phyloP scores from a whole-genome alignment of 2,329 filamentous ascomycete genomes.

The Cladosporium sp. region DNA sequence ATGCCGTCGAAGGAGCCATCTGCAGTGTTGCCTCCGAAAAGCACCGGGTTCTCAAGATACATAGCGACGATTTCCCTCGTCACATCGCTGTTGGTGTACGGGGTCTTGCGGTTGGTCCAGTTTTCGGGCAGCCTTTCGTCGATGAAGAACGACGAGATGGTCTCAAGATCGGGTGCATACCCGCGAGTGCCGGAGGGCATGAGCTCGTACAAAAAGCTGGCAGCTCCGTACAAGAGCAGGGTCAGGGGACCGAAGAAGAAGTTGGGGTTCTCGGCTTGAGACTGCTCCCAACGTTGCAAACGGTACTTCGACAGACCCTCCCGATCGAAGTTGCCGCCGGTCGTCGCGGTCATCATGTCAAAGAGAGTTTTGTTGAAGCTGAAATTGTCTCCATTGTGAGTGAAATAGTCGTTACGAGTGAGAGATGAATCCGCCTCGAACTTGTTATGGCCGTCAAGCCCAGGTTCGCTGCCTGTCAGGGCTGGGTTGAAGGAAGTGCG shows the following conservation, averaged over 20 bases:
- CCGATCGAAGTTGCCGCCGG: conserved; percentile 33
- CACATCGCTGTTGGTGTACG: conserved; percentile 34
- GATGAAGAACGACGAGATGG: conserved; percentile 35
- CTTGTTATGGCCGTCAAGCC: conserved; percentile 41
- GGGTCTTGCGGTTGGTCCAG: conserved; percentile 33
- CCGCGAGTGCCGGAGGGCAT: conserved; percentile 32
- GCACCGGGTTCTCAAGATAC: conserved; percentile 39
- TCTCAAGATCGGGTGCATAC: conserved; percentile 30
- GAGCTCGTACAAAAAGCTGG: conserved; percentile 40
- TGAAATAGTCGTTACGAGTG: conserved; percentile 38
- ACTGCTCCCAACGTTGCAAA: conserved; percentile 36
- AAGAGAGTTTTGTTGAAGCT: conserved; percentile 38
- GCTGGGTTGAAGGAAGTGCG: conserved; percentile 33
- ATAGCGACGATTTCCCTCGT: conserved; percentile 35
- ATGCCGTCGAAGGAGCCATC: conserved; percentile 34
- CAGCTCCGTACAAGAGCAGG: conserved; percentile 37
- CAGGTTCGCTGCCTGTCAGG: conserved; percentile 35
- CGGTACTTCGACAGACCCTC: conserved; percentile 35
- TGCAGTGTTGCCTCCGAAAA: conserved; percentile 39
- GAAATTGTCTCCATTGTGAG: conserved; percentile 31
- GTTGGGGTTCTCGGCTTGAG: conserved; percentile 32
- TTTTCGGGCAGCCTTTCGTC: conserved; percentile 37
- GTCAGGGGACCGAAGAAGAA: conserved; percentile 39
- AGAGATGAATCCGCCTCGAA: conserved; percentile 38
- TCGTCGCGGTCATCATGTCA: conserved; percentile 31